Base-by-base conservation (phyloP, 148 eudicot species). In the Fallopia convolvulus region DNA sequence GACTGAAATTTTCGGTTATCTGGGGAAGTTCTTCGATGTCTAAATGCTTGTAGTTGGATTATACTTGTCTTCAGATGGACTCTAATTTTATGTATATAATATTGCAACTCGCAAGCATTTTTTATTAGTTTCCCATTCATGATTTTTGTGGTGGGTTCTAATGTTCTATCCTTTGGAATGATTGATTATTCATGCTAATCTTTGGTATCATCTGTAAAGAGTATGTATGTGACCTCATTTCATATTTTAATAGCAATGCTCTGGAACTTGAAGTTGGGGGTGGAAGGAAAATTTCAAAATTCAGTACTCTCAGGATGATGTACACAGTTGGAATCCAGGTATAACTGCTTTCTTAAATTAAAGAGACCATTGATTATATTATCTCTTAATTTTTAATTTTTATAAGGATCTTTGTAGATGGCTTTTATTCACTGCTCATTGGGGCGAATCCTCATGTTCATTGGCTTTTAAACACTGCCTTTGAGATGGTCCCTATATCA, bases 231-330 rank as follows among this genome's bases (percentile, higher is more conserved):
- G 46, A 68, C 72, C 0, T 68, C 44, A 15, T 68, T 68, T 30
- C 80, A 44, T 33, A 75, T 50, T 77, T 83, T 83, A 74, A 74
- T 86, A 95, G 97, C 84, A 70, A 75, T 77, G 84, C 86, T 75
- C 94, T 95, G 80, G 97, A 91, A 85, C 63, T 95, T 79, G 99
- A 95, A 87, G 81, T 95, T 76, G 97, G 99, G 30, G 99, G 99
- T 75, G 99, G 97, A 81, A 88, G 99, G 85, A 95, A 81, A 85
- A 85, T 95, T 83, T 92, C 99, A 46, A 83, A 81, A 11, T 91
- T 92, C 82, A 93, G 99, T 79, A 86, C 94, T 32, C 86, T 95
- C 60, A 86, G 97, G 66, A 89, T 93, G 97, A 30, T 95, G 73
- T 95, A 91, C 78, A 76, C 97, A 44, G 80, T 95, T 75, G 97